These are phyloP conservation scores for Leccinum pseudoinsigne DNA, from an alignment of 1,284 basidiomycete species.

Conservation along the genomic window DNA sequence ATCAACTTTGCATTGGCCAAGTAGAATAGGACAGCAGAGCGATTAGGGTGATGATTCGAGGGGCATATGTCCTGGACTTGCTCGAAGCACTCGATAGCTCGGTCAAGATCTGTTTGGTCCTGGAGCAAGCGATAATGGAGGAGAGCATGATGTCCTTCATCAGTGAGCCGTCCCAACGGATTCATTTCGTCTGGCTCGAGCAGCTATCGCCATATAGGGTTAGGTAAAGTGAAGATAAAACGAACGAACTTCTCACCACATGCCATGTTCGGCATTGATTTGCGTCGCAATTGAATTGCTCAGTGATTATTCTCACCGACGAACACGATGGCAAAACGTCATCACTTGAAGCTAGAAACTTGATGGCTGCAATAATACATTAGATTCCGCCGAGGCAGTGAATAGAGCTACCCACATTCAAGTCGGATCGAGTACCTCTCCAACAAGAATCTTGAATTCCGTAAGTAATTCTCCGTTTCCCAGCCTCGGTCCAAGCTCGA, in stretches of 20 bases:
- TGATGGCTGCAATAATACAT: not conserved
- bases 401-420: not conserved
- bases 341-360: not conserved
- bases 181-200: not conserved
- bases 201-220: not conserved
- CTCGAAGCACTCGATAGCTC: not conserved
- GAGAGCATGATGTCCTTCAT: not conserved
- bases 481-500: not conserved
- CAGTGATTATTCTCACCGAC: not conserved
- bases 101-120: not conserved
- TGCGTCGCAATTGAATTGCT: not conserved
- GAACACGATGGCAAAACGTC: not conserved
- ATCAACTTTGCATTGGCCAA: not conserved
- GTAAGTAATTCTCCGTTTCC: not conserved
- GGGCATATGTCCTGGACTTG: not conserved
- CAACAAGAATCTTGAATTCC: not conserved
- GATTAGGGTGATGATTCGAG: not conserved
- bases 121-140: not conserved
- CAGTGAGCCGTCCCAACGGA: not conserved
- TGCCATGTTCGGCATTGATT: not conserved
- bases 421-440: not conserved
- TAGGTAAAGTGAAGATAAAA: not conserved
- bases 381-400: not conserved
- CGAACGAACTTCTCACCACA: not conserved
- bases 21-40: not conserved